A percentile compares a stretch with the other conserved stretches of the same genome.
phyloP scores from a whole-genome alignment of 352 stramenopile genomes.

The Labyrinthula sp. region DNA sequence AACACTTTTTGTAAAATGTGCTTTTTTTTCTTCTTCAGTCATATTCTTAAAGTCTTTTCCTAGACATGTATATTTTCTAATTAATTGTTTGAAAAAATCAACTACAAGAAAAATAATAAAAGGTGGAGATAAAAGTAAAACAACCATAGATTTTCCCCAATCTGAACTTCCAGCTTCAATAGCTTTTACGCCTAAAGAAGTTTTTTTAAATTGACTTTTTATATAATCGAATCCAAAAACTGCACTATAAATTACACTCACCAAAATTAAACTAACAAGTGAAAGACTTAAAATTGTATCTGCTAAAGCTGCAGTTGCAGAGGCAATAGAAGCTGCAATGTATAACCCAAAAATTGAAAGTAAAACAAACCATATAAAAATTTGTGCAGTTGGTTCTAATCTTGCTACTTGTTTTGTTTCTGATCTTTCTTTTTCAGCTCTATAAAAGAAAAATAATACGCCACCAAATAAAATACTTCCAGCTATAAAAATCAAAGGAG shows the following conservation, averaged over 20 bases:
- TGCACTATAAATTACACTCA: constrained; percentile 34
- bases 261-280: constrained; percentile 35
- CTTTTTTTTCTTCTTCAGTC: too few relatives aligned
- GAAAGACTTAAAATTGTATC: constrained; percentile 35
- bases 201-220: not conserved
- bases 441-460: too few relatives aligned
- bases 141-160: constrained; percentile 34
- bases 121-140: constrained; percentile 36
- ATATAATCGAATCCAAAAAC: constrained; percentile 29
- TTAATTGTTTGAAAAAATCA: constrained; percentile 37
- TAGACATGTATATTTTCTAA: too few relatives aligned
- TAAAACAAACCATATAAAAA: constrained; percentile 25
- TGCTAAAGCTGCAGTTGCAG: constrained; percentile 32
- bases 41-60: too few relatives aligned
- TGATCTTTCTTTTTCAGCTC: too few relatives aligned
- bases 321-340: constrained; percentile 37
- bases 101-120: constrained; percentile 36
- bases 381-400: constrained; percentile 16
- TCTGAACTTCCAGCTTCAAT: constrained; percentile 13
- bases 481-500: too few relatives aligned
- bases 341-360: constrained; percentile 38
- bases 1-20: too few relatives aligned
- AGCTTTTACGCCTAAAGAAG: constrained; percentile 13
- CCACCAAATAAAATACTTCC: too few relatives aligned
- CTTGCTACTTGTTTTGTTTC: too few relatives aligned